Conservation (phyloP, 768 basidiomycete genomes). For the Lenzites betulinus region DNA sequence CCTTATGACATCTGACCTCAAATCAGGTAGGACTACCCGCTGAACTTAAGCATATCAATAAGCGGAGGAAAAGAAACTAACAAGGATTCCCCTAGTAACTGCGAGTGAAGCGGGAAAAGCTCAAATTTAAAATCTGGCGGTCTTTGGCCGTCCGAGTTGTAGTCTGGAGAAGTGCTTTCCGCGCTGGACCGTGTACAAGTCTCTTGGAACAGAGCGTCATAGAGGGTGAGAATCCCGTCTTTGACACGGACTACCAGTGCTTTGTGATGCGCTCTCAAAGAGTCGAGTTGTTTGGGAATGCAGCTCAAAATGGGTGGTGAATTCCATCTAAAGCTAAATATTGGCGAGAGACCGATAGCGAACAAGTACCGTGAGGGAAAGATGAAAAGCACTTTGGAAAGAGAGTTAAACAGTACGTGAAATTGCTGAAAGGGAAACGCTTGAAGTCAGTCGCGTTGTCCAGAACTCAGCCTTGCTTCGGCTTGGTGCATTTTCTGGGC, state of each 20-base stretch:
- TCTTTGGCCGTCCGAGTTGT: conserved; percentile 67
- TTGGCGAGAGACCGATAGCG: conserved; percentile 80
- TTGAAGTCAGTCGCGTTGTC: conserved; percentile 68
- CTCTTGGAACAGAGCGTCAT: conserved; percentile 78
- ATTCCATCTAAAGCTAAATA: conserved; percentile 87
- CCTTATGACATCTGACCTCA: conserved; percentile 57
- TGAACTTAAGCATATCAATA: conserved; percentile 90
- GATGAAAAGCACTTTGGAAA: conserved; percentile 82
- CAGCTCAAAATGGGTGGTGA: conserved; percentile 83
- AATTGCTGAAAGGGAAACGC: conserved; percentile 74
- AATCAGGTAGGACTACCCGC: conserved; percentile 83
- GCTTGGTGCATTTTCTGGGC: conserved; percentile 32
- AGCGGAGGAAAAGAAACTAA: conserved; percentile 92
- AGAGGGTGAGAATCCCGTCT: conserved; percentile 76
- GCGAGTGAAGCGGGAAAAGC: conserved; percentile 84
- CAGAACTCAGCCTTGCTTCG: conserved; percentile 39
- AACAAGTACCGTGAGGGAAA: conserved; percentile 85
- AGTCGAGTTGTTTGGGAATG: conserved; percentile 87
- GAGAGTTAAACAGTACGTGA: conserved; percentile 82
- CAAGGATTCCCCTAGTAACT: conserved; percentile 88
- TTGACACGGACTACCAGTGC: conserved; percentile 61
- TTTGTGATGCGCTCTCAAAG: conserved; percentile 73
- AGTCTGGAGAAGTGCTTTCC: conserved; percentile 78
- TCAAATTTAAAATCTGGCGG: conserved; percentile 82
- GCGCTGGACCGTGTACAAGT: conserved; percentile 74